phyloP scores from a whole-genome alignment of 1,139 yeast species.

The Yamadazyma oceani region DNA sequence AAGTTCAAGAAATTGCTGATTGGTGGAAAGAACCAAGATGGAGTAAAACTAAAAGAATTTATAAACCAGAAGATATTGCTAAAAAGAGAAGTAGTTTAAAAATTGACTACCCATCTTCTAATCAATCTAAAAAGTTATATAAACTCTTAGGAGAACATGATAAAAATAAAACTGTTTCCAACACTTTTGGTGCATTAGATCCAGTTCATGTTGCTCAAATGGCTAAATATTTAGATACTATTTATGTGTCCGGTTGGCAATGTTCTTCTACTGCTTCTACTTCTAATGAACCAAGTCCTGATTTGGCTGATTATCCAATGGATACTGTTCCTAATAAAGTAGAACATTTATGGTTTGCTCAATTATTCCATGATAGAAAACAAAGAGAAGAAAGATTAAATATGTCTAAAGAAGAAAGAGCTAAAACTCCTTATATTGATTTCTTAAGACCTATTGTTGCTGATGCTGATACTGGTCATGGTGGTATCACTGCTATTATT shows the following conservation, averaged over 20 bases:
- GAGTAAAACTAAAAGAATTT: conserved; percentile 84
- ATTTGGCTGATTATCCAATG: conserved; percentile 97
- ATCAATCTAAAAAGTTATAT: conserved; percentile 82
- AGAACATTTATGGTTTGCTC: conserved; percentile 96
- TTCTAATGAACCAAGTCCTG: conserved; percentile 96
- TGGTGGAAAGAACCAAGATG: conserved; percentile 97
- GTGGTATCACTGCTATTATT: conserved; percentile 95
- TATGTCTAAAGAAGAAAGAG: conserved; percentile 60
- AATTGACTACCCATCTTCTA: conserved; percentile 71
- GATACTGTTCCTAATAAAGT: conserved; percentile 99
- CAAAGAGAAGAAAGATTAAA: conserved; percentile 83
- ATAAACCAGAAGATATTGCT: conserved; percentile 87
- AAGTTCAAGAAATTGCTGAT: conserved; percentile 68
- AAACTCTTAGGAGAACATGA: conserved; percentile 70
- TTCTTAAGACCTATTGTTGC: conserved; percentile 94
- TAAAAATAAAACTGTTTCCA: conserved; percentile 70
- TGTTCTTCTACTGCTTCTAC: conserved; percentile 97
- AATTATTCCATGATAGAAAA: conserved; percentile 94
- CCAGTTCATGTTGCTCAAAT: conserved; percentile 95
- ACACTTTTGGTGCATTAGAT: conserved; percentile 95
- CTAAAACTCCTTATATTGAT: conserved; percentile 65
- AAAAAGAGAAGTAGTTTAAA: conserved; percentile 78
- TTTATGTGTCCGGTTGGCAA: conserved; percentile 98
- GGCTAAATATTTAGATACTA: conserved; percentile 91
- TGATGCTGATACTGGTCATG: conserved; percentile 98